Evolutionary conservation across 768 basidiomycete genomes (phyloP), one percentile per base, ranked within the genome.

Genomic region (Tubosaeta sp.): DNA sequence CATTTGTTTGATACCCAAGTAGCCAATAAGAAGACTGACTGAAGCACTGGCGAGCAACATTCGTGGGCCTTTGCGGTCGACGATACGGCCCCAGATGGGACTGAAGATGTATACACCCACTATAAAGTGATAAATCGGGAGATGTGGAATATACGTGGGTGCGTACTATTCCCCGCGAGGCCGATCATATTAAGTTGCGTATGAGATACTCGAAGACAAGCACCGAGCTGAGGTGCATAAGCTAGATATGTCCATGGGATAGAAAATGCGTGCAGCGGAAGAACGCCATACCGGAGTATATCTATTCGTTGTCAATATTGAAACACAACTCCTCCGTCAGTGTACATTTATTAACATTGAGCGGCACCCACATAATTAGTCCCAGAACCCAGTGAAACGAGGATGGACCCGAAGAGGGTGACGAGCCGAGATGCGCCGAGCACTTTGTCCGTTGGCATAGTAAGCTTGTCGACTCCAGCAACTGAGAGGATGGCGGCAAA

Each of bases 201-300:
- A 50, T 94, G 88, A 4, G 81, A 79, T 47, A 95, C 80, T 43
- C 77, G 73, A 16, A 95, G 78, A 37, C 83, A 80, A n/a, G 83
- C 71, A 1, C 88, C 89, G 5, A 95, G 78, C 65, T 95, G 92
- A 0, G 94, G 91, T 2, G 88, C 83, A 65, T 94, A 95, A n/a
- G 91, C 92, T 85, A 54, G 52, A 37, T 39, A 51, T n/a, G 22
- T 46, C 46, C 46, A 53, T 48, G 17, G 10, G 22, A 1, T 11
- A 5, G 5, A 25, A 10, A n/a, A n/a, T n/a, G n/a, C n/a, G 1
- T 8, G 7, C 1, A 12, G 3, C 22, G 17, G 19, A 17, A 4
- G 3, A 9, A 4, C 19, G n/a, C 51, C 66, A 7, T 29, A 69
- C 67, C 69, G 46, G 67, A 69, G 39, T 67, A 70, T 50, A 67